Conservation (phyloP, 495 filamentous ascomycete genomes). For the Chaetomidium leptoderma region DNA sequence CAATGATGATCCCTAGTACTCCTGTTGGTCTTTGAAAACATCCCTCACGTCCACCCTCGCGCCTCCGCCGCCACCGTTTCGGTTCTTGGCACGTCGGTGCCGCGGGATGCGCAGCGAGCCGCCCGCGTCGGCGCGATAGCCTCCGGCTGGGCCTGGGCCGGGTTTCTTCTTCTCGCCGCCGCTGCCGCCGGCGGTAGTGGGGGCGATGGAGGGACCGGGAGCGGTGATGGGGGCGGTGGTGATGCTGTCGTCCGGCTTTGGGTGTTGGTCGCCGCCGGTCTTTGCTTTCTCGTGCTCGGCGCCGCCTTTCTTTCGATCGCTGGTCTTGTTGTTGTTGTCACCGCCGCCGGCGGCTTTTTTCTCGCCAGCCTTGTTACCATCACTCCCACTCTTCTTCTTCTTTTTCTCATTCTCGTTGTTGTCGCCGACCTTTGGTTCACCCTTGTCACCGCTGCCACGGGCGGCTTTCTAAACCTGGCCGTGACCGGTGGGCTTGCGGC, state of each 20-base stretch:
- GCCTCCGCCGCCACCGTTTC: not conserved
- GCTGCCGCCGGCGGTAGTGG: too few species aligned
- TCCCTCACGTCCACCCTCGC: not conserved
- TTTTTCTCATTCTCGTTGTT: not conserved
- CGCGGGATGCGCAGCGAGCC: constrained; percentile 14
- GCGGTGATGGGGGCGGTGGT: too few species aligned
- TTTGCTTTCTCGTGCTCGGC: not conserved
- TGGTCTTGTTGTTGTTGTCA: not conserved
- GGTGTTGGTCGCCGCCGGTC: not conserved
- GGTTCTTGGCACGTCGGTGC: not conserved
- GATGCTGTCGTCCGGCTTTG: not conserved
- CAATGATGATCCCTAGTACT: not conserved
- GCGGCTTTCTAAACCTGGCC: not conserved
- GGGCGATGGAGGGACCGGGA: too few species aligned
- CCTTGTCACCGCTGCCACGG: not conserved
- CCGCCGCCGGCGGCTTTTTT: not conserved
- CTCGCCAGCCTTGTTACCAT: not conserved
- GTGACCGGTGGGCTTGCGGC: not conserved
- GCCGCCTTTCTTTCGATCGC: too few species aligned
- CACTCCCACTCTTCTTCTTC: not conserved
- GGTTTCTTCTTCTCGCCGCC: too few species aligned
- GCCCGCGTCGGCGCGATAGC: constrained; percentile 15
- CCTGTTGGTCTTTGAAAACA: not conserved
- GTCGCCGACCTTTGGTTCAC: not conserved
- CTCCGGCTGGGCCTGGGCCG: not conserved